Base-by-base conservation (phyloP, 176 grass and related monocot species). In the Coix lacrymajobi region DNA sequence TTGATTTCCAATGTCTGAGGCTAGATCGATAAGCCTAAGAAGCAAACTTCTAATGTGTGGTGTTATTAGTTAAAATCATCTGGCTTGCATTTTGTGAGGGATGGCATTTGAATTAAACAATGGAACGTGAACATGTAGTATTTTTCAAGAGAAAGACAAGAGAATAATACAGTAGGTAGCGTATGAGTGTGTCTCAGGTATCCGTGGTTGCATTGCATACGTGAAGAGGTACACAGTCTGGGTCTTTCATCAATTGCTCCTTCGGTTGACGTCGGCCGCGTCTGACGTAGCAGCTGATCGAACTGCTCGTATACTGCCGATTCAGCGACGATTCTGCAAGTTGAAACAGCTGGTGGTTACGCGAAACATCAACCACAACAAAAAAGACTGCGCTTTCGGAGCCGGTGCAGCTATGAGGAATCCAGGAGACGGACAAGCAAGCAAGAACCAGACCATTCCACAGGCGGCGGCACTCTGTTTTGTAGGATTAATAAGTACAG, bases 391-490 rank as follows among this genome's bases (percentile, higher is more conserved):
- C 7, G 8, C 20, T 45, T 66, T 34, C 20, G 22, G 43, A 51
- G 44, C 8, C 20, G 41, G 17, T 8, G 28, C 39, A 14, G 2
- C 24, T 15, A 3, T 4, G 26, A 78, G 25, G 26, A 30, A 15
- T 66, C 63, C 8, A 34, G 65, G 33, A 67, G 33, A 37, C 63
- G 17, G 5, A 19, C 46, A 16, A 49, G 16, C 46, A 19, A 49
- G 46, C 46, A 49, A 1, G 15, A 48, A 48, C 1, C 45, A 77
- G 39, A 11, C 60, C 20, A 79, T 64, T 65, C 39, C 19, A 46
- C 60, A n/a, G 39, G 76, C 60, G 39, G 76, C 60, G 41, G 39
- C 39, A 32, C 60, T 46, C 60, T 78, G 57, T 63, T 78, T 78
- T 25, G 3, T 11, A 45, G 44, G 40, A 7, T 11, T 12, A 41